Conservation (phyloP, 257 asterid species). For the Nicotiana attenuata region DNA sequence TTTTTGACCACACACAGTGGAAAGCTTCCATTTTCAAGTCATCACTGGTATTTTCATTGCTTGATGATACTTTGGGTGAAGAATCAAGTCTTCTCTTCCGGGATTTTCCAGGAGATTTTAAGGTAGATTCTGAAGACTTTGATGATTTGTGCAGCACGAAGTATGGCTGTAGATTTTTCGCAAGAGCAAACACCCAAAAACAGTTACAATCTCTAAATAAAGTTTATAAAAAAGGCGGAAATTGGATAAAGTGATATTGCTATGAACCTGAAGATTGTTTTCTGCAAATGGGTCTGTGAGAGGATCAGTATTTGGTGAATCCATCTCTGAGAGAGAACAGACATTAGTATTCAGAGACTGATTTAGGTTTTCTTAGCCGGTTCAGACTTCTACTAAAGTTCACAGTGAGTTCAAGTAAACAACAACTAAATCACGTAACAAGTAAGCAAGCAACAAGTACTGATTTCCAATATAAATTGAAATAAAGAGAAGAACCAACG, state of each 20-base stretch:
- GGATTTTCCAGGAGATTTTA: conserved; percentile 38
- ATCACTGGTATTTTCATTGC: conserved; percentile 12
- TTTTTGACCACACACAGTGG: conserved; percentile 51
- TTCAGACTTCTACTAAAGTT: neutral
- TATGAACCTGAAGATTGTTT: conserved; percentile 41
- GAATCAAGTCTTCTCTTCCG: conserved; percentile 51
- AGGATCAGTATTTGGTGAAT: neutral
- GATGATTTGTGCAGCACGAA: conserved; percentile 77
- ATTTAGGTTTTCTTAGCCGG: neutral
- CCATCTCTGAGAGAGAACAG: neutral
- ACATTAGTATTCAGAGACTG: neutral
- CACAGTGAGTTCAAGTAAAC: neutral
- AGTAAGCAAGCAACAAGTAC: neutral
- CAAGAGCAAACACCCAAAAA: neutral
- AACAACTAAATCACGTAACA: neutral
- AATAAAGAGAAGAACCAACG: neutral
- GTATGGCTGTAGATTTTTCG: conserved; percentile 47
- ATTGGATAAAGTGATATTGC: neutral
- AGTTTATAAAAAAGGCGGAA: neutral
- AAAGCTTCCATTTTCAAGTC: conserved; percentile 49
- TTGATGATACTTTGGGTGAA: conserved; percentile 26
- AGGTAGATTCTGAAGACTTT: conserved; percentile 20
- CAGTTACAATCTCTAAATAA: neutral
- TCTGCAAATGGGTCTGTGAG: conserved; percentile 10
- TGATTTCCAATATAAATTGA: neutral